These are phyloP conservation scores for Mollisiaceae sp. DNA, from an alignment of 2,329 filamentous ascomycete genomes.

Conservation along the genomic window DNA sequence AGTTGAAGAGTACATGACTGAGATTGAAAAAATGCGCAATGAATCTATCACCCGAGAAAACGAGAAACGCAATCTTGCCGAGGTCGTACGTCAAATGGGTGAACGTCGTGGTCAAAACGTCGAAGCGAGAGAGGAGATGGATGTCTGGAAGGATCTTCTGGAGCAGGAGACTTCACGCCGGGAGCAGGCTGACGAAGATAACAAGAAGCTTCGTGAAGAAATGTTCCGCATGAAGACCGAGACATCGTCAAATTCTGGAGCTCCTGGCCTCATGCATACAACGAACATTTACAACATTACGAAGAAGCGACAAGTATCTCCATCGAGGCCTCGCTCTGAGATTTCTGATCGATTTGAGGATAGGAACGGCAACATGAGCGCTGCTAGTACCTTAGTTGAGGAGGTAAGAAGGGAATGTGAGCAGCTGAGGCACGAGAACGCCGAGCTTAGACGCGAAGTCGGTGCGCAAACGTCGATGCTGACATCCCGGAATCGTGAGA, in stretches of 20 bases:
- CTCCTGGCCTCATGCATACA: constrained; percentile 55
- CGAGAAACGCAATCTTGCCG: constrained; percentile 85
- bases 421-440: constrained; percentile 88
- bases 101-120: constrained; percentile 54
- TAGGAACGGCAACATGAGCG: constrained; percentile 58
- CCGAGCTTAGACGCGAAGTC: constrained; percentile 87
- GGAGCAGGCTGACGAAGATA: constrained; percentile 90
- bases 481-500: constrained; percentile 92
- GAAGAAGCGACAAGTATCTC: constrained; percentile 55
- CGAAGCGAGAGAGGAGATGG: constrained; percentile 66
- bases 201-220: constrained; percentile 82
- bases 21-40: constrained; percentile 80
- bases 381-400: constrained; percentile 73
- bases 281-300: constrained; percentile 71
- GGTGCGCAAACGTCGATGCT: constrained; percentile 97
- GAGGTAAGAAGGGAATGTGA: constrained; percentile 73
- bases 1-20: constrained; percentile 80
- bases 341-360: constrained; percentile 52
- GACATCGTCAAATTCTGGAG: constrained; percentile 44
- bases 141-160: constrained; percentile 94
- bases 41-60: constrained; percentile 80
- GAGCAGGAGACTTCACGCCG: constrained; percentile 89
- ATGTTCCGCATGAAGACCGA: constrained; percentile 74
- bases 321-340: constrained; percentile 55
- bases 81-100: constrained; percentile 73